Conservation (phyloP, 2,329 filamentous ascomycete genomes). For the Juglanconis sp. region DNA sequence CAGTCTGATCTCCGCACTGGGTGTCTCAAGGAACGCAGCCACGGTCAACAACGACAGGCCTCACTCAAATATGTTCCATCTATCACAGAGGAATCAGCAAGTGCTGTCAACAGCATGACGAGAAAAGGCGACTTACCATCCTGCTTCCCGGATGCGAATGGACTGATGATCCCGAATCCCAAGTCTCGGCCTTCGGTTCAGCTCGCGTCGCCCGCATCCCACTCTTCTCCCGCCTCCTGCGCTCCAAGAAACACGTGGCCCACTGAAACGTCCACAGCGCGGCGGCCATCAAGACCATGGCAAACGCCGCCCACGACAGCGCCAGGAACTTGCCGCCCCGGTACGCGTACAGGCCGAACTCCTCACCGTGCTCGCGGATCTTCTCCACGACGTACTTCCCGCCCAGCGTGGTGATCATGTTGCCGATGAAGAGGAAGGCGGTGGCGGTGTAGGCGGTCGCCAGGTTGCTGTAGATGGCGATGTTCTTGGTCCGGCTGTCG, state of each 20-base stretch:
- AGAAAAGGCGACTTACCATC: background rate
- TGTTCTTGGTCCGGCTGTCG: conserved; percentile 17
- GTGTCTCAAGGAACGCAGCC: too few relatives aligned
- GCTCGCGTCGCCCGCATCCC: background rate
- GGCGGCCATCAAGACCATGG: conserved; percentile 36
- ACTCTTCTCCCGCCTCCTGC: background rate
- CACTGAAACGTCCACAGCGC: conserved; percentile 36
- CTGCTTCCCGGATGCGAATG: background rate
- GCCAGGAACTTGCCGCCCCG: conserved; percentile 42
- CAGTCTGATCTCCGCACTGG: too few relatives aligned
- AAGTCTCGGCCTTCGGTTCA: background rate
- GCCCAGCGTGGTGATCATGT: conserved; percentile 40
- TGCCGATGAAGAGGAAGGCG: conserved; percentile 38
- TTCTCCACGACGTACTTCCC: conserved; percentile 37
- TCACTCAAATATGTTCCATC: background rate
- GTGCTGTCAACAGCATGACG: background rate
- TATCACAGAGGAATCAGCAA: background rate
- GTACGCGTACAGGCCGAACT: conserved; percentile 42
- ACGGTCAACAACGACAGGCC: too few relatives aligned
- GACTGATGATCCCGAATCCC: background rate
- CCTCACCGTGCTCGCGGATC: conserved; percentile 41
- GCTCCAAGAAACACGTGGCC: background rate
- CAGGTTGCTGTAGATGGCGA: conserved; percentile 31
- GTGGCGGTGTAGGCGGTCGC: conserved; percentile 33
- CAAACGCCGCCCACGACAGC: conserved; percentile 46